phyloP scores from a whole-genome alignment of 2,329 filamentous ascomycete genomes.

The Alternaria sp. region DNA sequence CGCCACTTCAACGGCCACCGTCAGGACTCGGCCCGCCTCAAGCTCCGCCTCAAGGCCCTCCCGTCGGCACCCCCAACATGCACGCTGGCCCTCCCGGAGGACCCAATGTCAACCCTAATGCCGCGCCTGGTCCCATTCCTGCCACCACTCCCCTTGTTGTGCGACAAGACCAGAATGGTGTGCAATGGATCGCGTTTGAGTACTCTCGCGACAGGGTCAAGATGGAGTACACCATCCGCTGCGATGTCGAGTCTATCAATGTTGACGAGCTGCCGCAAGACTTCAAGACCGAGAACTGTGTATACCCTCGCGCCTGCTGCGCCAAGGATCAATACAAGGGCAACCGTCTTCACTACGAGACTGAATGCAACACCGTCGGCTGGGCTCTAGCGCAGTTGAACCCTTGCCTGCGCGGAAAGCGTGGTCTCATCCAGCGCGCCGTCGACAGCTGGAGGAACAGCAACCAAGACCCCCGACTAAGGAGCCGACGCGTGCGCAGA shows the following conservation, averaged over 20 bases:
- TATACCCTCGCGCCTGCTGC: conserved; percentile 94
- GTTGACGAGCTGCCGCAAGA: conserved; percentile 83
- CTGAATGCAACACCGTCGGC: conserved; percentile 99
- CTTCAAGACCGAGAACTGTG: conserved; percentile 98
- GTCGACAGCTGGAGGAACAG: conserved; percentile 99
- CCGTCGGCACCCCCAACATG: conserved; percentile 50
- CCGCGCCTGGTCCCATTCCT: conserved; percentile 93
- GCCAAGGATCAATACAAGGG: conserved; percentile 95
- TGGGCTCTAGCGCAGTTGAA: conserved; percentile 97
- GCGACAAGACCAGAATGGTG: conserved; percentile 91
- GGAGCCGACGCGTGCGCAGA: conserved; percentile 88
- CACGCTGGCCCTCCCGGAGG: conserved; percentile 48
- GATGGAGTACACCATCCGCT: conserved; percentile 99
- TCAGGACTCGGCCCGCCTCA: conserved; percentile 55
- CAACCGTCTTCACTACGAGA: conserved; percentile 95
- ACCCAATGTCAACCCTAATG: conserved; percentile 78
- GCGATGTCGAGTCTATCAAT: conserved; percentile 95
- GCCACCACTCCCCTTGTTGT: conserved; percentile 95
- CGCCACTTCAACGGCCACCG: conserved; percentile 63
- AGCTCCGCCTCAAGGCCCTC: conserved; percentile 48
- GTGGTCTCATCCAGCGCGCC: conserved; percentile 92
- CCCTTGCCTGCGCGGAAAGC: conserved; percentile 86
- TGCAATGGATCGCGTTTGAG: conserved; percentile 99
- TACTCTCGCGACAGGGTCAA: conserved; percentile 97
- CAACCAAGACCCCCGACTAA: conserved; percentile 90